A percentile compares a stretch with the other conserved stretches of the same genome.
Evolutionary conservation across 2,329 filamentous ascomycete genomes (phyloP).

Genomic region (Ampelomyces quisqualis): DNA sequence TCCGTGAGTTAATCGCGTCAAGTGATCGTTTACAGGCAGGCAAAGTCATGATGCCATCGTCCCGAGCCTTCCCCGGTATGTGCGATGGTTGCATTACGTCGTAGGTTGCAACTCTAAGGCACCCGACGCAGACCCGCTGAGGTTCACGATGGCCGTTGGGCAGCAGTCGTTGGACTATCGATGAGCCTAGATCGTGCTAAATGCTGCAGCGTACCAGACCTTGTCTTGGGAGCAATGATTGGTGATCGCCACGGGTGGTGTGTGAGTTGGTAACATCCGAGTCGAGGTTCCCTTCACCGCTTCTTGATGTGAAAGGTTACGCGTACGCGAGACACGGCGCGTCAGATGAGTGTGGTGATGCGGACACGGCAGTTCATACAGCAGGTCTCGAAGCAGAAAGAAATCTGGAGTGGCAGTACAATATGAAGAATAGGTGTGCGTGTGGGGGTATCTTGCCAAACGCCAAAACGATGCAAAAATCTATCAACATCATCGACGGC

Average conservation of each 20-base stretch:
- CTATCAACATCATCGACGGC: slow-evolving; percentile 3
- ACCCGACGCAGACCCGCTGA: too few species aligned
- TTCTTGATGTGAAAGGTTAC: too few species aligned
- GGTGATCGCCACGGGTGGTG: not conserved
- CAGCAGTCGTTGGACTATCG: not conserved
- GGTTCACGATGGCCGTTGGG: not conserved
- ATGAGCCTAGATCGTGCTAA: not conserved
- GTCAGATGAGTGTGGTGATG: too few species aligned
- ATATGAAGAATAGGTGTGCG: slow-evolving; percentile 3
- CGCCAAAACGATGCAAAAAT: slow-evolving; percentile 16
- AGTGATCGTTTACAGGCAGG: too few species aligned
- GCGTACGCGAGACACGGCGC: too few species aligned
- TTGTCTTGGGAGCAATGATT: not conserved
- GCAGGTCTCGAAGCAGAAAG: too few species aligned
- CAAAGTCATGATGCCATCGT: not conserved
- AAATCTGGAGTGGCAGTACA: too few species aligned
- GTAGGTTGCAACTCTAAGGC: not conserved
- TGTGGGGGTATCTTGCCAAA: slow-evolving; percentile 25
- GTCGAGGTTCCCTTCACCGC: too few species aligned
- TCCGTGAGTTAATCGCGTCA: too few species aligned
- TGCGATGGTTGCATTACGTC: too few species aligned
- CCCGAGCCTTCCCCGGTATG: not conserved
- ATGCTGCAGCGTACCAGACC: not conserved
- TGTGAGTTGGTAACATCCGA: too few species aligned
- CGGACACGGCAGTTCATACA: too few species aligned